Conservation (phyloP, 2,329 filamentous ascomycete genomes). For the Endocalyx cinctus region DNA sequence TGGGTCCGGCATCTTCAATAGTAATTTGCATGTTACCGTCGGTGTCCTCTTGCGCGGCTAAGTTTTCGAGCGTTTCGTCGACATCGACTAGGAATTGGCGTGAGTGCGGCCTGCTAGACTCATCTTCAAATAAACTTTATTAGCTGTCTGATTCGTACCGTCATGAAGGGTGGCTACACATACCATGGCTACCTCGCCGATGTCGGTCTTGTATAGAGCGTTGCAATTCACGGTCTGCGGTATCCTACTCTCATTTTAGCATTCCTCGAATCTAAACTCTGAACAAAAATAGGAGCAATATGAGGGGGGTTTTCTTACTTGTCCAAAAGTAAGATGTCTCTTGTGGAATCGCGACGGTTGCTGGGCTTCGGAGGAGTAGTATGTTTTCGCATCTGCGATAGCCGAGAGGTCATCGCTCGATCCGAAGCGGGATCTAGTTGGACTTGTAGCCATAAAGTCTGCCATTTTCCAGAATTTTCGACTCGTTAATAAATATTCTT, state of each 20-base stretch:
- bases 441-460: conserved; percentile 13
- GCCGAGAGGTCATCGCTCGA: conserved; percentile 45
- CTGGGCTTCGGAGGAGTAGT: conserved; percentile 53
- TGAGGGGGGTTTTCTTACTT: conserved; percentile 36
- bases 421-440: conserved; percentile 11
- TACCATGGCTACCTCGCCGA: conserved; percentile 56
- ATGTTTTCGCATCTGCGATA: conserved; percentile 55
- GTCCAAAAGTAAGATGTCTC: conserved; percentile 53
- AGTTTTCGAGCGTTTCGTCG: conserved; percentile 71
- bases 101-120: conserved; percentile 57
- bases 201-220: conserved; percentile 50
- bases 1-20: conserved; percentile 91
- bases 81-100: conserved; percentile 86
- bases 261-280: conserved; percentile 3
- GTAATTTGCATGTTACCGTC: conserved; percentile 96
- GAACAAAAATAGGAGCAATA: conserved; percentile 1
- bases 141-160: conserved; percentile 1
- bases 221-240: conserved; percentile 49
- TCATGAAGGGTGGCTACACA: conserved; percentile 11
- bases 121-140: conserved; percentile 51
- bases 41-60: conserved; percentile 84
- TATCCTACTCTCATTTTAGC: conserved; percentile 40
- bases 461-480: conserved; percentile 15
- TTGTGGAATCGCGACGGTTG: conserved; percentile 44
- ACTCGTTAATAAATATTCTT: conserved; percentile 6